These are phyloP conservation scores for Plasmodium vivax DNA, from an alignment of 169 alveolate genomes.

Conservation along the genomic window DNA sequence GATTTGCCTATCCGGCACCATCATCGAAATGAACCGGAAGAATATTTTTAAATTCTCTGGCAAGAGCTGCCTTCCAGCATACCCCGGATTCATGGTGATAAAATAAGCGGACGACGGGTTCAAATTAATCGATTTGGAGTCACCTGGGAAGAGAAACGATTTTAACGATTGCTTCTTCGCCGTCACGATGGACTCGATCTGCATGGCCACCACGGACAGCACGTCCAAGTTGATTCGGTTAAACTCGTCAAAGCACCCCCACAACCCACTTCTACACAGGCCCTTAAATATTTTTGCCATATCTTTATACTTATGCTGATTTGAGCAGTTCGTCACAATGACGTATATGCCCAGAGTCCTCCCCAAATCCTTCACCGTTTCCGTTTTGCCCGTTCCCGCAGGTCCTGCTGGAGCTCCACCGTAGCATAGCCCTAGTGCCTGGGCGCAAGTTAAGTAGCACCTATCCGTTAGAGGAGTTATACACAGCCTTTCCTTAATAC, in stretches of 20 bases:
- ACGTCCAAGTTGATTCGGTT: slow-evolving; percentile 96
- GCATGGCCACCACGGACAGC: slow-evolving; percentile 96
- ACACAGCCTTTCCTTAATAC: slow-evolving; percentile 96
- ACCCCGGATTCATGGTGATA: slow-evolving; percentile 99
- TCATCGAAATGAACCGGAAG: slow-evolving; percentile 95
- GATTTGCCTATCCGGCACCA: slow-evolving; percentile 92
- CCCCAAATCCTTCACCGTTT: slow-evolving; percentile 98
- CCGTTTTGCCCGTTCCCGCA: slow-evolving; percentile 99
- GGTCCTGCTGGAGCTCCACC: slow-evolving; percentile 99
- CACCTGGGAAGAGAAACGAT: slow-evolving; percentile 87
- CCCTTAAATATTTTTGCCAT: slow-evolving; percentile 97
- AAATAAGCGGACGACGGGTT: slow-evolving; percentile 95
- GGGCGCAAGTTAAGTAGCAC: slow-evolving; percentile 96
- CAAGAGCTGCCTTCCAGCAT: slow-evolving; percentile 97
- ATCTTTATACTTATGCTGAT: slow-evolving; percentile 96
- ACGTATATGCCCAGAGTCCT: slow-evolving; percentile 96
- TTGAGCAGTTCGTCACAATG: slow-evolving; percentile 98
- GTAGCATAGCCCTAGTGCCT: slow-evolving; percentile 95
- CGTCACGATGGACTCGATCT: slow-evolving; percentile 92
- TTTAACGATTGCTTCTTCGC: slow-evolving; percentile 88
- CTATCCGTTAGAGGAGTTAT: slow-evolving; percentile 99
- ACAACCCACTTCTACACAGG: slow-evolving; percentile 96
- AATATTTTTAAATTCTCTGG: slow-evolving; percentile 97
- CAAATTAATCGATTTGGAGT: slow-evolving; percentile 91
- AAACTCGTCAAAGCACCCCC: slow-evolving; percentile 99